phyloP scores from a whole-genome alignment of 352 stramenopile genomes.

The Phytophthora pseudosyringae region DNA sequence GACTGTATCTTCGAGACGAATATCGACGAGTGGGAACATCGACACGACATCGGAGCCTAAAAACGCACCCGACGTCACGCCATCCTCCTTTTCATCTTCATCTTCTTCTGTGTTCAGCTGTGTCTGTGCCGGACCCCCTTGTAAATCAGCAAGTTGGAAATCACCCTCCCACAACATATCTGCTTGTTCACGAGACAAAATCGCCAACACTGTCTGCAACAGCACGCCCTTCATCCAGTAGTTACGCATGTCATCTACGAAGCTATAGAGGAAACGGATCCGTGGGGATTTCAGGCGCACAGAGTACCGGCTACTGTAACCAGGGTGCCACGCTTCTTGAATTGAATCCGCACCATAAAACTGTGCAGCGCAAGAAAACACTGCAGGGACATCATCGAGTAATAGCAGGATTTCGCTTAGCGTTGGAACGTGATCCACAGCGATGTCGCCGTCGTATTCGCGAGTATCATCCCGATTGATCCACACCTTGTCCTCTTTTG shows the following conservation, averaged over 20 bases:
- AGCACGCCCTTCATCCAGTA: slow-evolving; percentile 79
- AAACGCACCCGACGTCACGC: slow-evolving; percentile 26
- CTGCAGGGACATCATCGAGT: slow-evolving; percentile 62
- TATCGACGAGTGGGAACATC: slow-evolving; percentile 80
- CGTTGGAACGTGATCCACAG: slow-evolving; percentile 59
- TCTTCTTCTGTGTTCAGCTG: slow-evolving; percentile 21
- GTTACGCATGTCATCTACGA: slow-evolving; percentile 77
- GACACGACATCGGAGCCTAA: slow-evolving; percentile 77
- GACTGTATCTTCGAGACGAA: slow-evolving; percentile 71
- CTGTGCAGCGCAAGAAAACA: slow-evolving; percentile 81
- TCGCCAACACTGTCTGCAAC: slow-evolving; percentile 61
- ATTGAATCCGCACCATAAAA: slow-evolving; percentile 81
- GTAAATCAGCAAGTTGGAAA: slow-evolving; percentile 59
- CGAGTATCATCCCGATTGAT: slow-evolving; percentile 14
- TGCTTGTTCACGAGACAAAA: slow-evolving; percentile 65
- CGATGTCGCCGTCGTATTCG: slow-evolving; percentile 23
- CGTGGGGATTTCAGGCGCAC: slow-evolving; percentile 79
- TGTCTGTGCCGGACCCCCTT: slow-evolving; percentile 18
- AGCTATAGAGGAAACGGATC: slow-evolving; percentile 85
- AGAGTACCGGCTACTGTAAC: slow-evolving; percentile 76
- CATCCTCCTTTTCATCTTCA: slow-evolving; percentile 16
- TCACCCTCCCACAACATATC: slow-evolving; percentile 80
- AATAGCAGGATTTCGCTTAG: slow-evolving; percentile 62
- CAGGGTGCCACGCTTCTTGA: slow-evolving; percentile 83
- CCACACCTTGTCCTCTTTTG: slow-evolving; percentile 26